Conservation (phyloP, 2,329 filamentous ascomycete species). For the Colletotrichum incanum region DNA sequence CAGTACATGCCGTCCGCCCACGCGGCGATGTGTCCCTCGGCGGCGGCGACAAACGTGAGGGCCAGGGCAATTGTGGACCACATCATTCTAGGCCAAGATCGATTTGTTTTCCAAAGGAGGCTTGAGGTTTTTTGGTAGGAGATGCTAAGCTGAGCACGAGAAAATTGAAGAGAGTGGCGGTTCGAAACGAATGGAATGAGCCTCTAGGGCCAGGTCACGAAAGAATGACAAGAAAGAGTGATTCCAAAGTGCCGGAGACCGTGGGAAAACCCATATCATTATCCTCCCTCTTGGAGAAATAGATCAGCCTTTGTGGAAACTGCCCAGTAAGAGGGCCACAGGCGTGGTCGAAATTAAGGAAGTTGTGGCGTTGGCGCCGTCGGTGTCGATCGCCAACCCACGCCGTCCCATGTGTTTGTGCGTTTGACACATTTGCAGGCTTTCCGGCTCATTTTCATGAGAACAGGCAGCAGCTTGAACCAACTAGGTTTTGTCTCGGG, state of each 20-base stretch:
- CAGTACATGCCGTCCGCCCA: no score
- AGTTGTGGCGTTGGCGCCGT: background rate
- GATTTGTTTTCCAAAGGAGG: no score
- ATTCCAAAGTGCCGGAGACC: no score
- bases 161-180: background rate
- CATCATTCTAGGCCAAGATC: background rate
- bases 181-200: background rate
- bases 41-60: background rate
- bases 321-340: background rate
- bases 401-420: no score
- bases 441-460: background rate
- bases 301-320: no score
- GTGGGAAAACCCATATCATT: background rate
- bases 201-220: background rate
- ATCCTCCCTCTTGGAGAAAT: rapidly evolving
- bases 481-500: no score
- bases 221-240: background rate
- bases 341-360: background rate
- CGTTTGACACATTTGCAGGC: background rate
- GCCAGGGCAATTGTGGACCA: background rate
- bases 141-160: background rate
- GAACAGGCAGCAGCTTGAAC: background rate
- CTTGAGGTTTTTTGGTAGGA: background rate
- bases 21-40: no score
- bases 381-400: background rate